Conservation (phyloP, 345 rosid genomes). For the Populus ilicifolia region DNA sequence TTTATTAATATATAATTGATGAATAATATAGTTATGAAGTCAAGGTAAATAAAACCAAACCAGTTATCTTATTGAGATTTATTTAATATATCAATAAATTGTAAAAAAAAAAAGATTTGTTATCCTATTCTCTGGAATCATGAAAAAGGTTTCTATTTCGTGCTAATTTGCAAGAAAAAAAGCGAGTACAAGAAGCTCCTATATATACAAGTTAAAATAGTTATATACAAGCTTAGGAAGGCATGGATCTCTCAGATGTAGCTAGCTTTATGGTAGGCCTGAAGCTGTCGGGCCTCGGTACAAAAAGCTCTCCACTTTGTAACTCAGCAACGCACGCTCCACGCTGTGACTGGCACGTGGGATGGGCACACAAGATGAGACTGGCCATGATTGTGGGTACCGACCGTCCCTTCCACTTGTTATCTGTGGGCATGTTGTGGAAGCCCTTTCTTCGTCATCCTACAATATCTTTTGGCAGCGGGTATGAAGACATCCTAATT, state of each 20-base stretch:
- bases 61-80: too few species aligned
- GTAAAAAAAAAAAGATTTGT: too few species aligned
- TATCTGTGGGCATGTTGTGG: not conserved
- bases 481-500: not conserved
- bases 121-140: too few species aligned
- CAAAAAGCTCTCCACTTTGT: conserved; percentile 29
- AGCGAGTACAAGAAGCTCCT: not conserved
- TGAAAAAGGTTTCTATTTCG: too few species aligned
- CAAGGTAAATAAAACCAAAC: too few species aligned
- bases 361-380: conserved; percentile 20
- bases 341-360: conserved; percentile 45
- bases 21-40: too few species aligned
- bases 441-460: not conserved
- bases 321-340: conserved; percentile 33
- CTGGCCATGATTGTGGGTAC: conserved; percentile 23
- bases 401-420: conserved; percentile 11
- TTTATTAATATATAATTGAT: too few species aligned
- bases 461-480: not conserved
- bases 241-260: conserved; percentile 10
- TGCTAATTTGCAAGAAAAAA: not conserved
- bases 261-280: conserved; percentile 35
- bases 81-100: too few species aligned
- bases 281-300: conserved; percentile 31
- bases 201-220: too few species aligned
- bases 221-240: not conserved